These are phyloP conservation scores for Fusarium papillatum DNA, from an alignment of 2,329 filamentous ascomycete genomes.

Conservation along the genomic window DNA sequence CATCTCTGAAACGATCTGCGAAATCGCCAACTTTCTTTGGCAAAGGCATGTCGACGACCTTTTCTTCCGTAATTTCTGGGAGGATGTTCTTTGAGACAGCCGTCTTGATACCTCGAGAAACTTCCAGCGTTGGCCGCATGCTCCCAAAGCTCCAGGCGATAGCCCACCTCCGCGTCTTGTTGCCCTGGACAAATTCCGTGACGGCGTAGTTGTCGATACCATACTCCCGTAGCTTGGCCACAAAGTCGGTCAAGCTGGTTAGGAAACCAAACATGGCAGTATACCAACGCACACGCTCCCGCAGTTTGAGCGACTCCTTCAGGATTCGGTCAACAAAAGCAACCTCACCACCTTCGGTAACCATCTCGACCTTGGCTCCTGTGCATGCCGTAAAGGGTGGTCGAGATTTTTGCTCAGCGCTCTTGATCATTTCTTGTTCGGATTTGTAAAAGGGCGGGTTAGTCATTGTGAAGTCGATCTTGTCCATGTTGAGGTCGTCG, in stretches of 20 bases:
- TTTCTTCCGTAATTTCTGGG: constrained; percentile 56
- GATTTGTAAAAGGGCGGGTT: constrained; percentile 97
- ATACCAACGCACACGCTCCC: constrained; percentile 83
- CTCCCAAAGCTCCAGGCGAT: constrained; percentile 88
- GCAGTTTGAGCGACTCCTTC: constrained; percentile 73
- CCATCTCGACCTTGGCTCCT: constrained; percentile 87
- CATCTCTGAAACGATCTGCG: constrained; percentile 53
- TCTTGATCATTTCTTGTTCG: constrained; percentile 74
- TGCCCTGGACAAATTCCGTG: constrained; percentile 83
- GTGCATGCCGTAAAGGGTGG: constrained; percentile 82
- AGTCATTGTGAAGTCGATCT: constrained; percentile 88
- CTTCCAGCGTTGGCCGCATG: constrained; percentile 69
- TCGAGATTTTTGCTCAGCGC: constrained; percentile 74
- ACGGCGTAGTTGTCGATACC: constrained; percentile 85
- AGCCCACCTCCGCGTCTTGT: constrained; percentile 86
- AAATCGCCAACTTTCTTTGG: constrained; percentile 55
- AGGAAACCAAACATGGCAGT: constrained; percentile 91
- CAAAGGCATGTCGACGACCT: constrained; percentile 60
- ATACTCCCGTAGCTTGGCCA: constrained; percentile 70
- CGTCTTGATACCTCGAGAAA: constrained; percentile 60
- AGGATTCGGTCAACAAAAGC: constrained; percentile 81
- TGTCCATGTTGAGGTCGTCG: constrained; percentile 61
- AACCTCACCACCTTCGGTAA: constrained; percentile 82
- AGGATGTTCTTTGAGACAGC: constrained; percentile 57
- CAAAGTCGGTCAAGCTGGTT: constrained; percentile 72